Evolutionary conservation across 225 moss, liverwort and hornwort species (phyloP), one percentile per base, ranked within the genome.

Genomic region (Polytrichum commune): DNA sequence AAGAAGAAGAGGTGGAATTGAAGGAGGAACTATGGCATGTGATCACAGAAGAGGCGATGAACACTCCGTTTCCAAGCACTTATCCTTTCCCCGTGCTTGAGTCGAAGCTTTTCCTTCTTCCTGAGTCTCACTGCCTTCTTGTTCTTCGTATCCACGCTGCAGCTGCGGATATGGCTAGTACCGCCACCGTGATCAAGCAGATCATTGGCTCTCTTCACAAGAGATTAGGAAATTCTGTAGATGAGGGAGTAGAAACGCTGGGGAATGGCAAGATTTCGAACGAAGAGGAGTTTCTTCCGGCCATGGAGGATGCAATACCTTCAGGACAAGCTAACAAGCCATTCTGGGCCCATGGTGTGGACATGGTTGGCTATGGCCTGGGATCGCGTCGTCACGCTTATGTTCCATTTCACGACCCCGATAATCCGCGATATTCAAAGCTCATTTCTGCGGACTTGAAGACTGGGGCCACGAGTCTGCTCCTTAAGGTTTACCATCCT

Each of bases 271-370:
- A 16, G 10, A 46, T 46, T 46, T 46, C 46, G 46, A 46, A 46
- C 16, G 73, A 55, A 7, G 74, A 76, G 60, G 71, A 27, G 67
- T 23, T 71, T 55, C 29, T 95, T 55, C 83, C 85, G 55, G 81
- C 93, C 1, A 67, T 93, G 13, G 96, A 96, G 64, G 84, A 79
- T 1, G 87, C 69, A 4, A 64, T 96, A 72, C 96, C 96, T 64
- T 80, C 80, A 4, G 96, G 90, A 22, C 76, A 92, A 72, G 91
- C 84, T 29, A 78, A 84, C 4, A 96, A 96, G 67, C 89, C 93
- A 0, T 96, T 96, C 69, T 96, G 96, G 96, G 87, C 96, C 13
- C 93, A 89, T 54, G 93, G 93, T n/a, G 58, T 73, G 28, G 91
- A 92, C 32, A 75, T 92, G 63, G 29, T 93, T 30, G 90, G 93